Evolutionary conservation across 306 rosid species (phyloP).

Genomic region (Cicer chorassanicum): DNA sequence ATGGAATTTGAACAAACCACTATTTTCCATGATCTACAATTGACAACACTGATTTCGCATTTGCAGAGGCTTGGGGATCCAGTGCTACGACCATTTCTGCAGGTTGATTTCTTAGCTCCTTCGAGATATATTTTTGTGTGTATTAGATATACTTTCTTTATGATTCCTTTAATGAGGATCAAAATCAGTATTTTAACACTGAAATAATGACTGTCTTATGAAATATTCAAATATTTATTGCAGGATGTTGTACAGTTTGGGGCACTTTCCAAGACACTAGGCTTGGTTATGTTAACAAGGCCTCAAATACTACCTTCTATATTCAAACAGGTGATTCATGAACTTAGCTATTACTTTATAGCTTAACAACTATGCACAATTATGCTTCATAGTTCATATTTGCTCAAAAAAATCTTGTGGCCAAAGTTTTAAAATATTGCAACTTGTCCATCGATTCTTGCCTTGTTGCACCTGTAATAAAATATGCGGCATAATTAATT

Average conservation of each 20-base stretch:
- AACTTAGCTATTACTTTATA: not conserved
- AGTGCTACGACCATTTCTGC: slow-evolving; percentile 89
- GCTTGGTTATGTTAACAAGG: slow-evolving; percentile 81
- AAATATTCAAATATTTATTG: slow-evolving; percentile 24
- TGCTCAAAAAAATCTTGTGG: not conserved
- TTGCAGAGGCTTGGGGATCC: slow-evolving; percentile 93
- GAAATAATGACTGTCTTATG: slow-evolving; percentile 20
- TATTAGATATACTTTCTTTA: slow-evolving; percentile 24
- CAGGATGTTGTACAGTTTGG: slow-evolving; percentile 98
- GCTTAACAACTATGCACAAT: not conserved
- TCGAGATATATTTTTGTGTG: slow-evolving; percentile 13
- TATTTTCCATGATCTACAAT: not conserved
- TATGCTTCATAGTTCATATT: not conserved
- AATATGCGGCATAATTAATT: not conserved
- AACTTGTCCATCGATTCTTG: not conserved
- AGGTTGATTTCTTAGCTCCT: slow-evolving; percentile 53
- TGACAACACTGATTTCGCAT: slow-evolving; percentile 16
- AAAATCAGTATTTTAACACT: slow-evolving; percentile 9
- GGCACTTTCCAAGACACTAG: slow-evolving; percentile 88
- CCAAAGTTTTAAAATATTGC: not conserved
- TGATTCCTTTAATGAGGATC: slow-evolving; percentile 17
- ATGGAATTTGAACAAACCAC: not conserved
- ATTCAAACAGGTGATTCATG: slow-evolving; percentile 78
- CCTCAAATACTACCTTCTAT: slow-evolving; percentile 91
- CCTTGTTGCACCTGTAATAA: not conserved